A percentile compares a stretch with the other conserved stretches of the same genome.
phyloP scores from a whole-genome alignment of 148 eudicot genomes.

The Chenopodium berlandieri region DNA sequence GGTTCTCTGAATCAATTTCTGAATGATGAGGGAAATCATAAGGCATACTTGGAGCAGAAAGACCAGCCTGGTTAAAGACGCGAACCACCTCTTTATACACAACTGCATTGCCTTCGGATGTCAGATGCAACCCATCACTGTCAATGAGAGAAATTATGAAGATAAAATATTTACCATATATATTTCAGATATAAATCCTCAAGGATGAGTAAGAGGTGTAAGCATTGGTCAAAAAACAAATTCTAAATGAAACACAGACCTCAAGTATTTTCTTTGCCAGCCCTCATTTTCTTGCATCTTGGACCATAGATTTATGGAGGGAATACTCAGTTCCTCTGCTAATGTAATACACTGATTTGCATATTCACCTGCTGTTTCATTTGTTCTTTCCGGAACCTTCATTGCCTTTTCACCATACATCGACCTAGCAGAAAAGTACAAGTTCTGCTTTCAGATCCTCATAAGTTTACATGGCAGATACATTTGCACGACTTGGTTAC shows the following conservation, averaged over 20 bases:
- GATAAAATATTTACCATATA: not conserved
- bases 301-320: conserved; percentile 79
- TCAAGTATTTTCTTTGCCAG: conserved; percentile 78
- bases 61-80: conserved; percentile 51
- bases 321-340: conserved; percentile 66
- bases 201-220: not conserved
- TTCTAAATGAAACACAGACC: conserved; percentile 40
- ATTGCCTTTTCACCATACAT: conserved; percentile 70
- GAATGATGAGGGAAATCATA: conserved; percentile 85
- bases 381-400: conserved; percentile 79
- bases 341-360: conserved; percentile 60
- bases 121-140: conserved; percentile 93
- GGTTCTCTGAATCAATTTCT: conserved; percentile 56
- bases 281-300: conserved; percentile 87
- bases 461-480: not conserved
- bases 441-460: not conserved
- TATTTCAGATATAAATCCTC: not conserved
- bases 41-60: conserved; percentile 60
- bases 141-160: conserved; percentile 7
- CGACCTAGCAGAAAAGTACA: conserved; percentile 48
- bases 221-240: not conserved
- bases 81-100: conserved; percentile 61
- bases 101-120: conserved; percentile 74
- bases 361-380: conserved; percentile 64
- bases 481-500: not conserved